These are phyloP conservation scores for Cercospora sp. DNA, from an alignment of 2,329 filamentous ascomycete genomes.

Conservation along the genomic window DNA sequence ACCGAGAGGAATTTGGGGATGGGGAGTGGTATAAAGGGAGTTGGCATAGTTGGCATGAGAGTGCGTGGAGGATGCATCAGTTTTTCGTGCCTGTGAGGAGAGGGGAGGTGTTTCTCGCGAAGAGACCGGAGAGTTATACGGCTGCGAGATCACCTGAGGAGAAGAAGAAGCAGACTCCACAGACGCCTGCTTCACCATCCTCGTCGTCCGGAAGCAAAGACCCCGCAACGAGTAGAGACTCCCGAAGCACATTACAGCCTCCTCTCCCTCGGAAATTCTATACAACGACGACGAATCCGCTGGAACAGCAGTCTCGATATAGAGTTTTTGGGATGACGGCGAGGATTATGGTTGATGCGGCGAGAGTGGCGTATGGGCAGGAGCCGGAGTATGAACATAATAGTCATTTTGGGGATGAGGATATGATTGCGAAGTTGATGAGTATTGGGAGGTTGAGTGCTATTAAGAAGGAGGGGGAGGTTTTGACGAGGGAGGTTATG, in stretches of 20 bases:
- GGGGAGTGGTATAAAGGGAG: slow-evolving; percentile 80
- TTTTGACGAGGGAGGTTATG: slow-evolving; percentile 42
- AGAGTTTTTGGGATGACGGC: slow-evolving; percentile 96
- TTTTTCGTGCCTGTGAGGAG: slow-evolving; percentile 82
- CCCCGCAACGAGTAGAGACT: slow-evolving; percentile 15
- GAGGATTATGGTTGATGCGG: slow-evolving; percentile 82
- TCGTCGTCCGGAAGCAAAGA: slow-evolving; percentile 6
- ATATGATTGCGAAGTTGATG: slow-evolving; percentile 60
- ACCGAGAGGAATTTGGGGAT: slow-evolving; percentile 31
- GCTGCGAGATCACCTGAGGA: slow-evolving; percentile 24
- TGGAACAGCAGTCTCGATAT: slow-evolving; percentile 52
- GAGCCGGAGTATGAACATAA: slow-evolving; percentile 82
- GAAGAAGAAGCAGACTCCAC: slow-evolving; percentile 1
- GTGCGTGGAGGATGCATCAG: slow-evolving; percentile 83
- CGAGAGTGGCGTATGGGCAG: slow-evolving; percentile 76
- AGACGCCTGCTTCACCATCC: background rate
- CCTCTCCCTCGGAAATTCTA: slow-evolving; percentile 35
- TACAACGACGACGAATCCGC: slow-evolving; percentile 28
- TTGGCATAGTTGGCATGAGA: slow-evolving; percentile 78
- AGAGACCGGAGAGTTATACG: slow-evolving; percentile 26
- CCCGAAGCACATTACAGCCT: slow-evolving; percentile 29
- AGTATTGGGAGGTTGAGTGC: slow-evolving; percentile 58
- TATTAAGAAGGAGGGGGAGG: slow-evolving; percentile 52
- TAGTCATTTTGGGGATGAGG: slow-evolving; percentile 64
- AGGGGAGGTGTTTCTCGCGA: slow-evolving; percentile 58